Conservation (phyloP, 1,284 basidiomycete species). For the Ustilago curta region DNA sequence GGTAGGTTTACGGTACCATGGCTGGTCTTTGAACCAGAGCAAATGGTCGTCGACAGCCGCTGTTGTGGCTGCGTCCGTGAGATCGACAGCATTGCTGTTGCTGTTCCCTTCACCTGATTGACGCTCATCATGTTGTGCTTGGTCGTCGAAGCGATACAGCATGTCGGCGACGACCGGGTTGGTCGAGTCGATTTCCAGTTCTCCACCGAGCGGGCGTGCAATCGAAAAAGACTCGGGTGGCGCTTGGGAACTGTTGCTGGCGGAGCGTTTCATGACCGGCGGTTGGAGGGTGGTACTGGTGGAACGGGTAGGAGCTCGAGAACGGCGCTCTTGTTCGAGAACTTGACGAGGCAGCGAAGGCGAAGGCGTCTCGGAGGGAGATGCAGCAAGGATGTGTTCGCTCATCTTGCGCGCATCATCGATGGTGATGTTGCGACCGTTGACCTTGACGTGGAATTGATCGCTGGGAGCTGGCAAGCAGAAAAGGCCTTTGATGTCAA, state of each 20-base stretch:
- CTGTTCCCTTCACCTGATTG: neutral
- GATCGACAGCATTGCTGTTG: neutral
- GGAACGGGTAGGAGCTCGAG: conserved; percentile 7
- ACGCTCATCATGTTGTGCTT: conserved; percentile 26
- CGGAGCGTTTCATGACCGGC: conserved; percentile 29
- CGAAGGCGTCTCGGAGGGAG: conserved; percentile 19
- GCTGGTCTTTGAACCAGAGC: conserved; percentile 50
- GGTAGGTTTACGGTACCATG: conserved; percentile 60
- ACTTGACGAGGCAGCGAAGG: conserved; percentile 31
- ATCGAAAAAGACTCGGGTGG: conserved; percentile 30
- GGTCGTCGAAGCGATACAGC: conserved; percentile 53
- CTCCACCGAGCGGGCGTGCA: conserved; percentile 32
- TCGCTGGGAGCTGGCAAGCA: conserved; percentile 36
- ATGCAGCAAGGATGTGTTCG: conserved; percentile 19
- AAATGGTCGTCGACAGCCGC: conserved; percentile 48
- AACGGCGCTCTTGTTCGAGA: conserved; percentile 25
- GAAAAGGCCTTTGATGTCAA: conserved; percentile 25
- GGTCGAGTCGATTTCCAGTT: conserved; percentile 52
- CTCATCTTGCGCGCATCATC: conserved; percentile 20
- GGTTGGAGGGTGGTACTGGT: conserved; percentile 19
- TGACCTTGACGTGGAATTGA: conserved; percentile 22
- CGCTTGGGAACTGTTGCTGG: conserved; percentile 23
- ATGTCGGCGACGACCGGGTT: conserved; percentile 52
- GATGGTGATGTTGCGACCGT: conserved; percentile 23
- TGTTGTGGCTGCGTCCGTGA: neutral